A percentile compares a stretch with the other conserved stretches of the same genome.
Evolutionary conservation across 2,329 filamentous ascomycete species (phyloP).

Genomic region (Cercospora citrullina): DNA sequence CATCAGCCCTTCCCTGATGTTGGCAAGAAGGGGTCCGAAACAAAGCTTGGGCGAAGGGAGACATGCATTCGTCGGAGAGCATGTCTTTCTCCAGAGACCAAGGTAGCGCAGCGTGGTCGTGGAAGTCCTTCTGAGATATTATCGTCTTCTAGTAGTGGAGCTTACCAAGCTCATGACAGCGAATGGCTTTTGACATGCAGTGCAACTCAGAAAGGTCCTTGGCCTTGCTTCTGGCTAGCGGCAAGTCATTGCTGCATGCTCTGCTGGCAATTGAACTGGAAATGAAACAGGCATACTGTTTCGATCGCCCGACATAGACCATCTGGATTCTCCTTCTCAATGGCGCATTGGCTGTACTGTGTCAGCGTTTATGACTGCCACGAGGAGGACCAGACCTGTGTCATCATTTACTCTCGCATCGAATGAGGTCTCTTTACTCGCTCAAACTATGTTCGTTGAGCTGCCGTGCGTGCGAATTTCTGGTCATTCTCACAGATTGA

Average conservation of each 20-base stretch:
- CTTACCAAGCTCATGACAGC: too few relatives aligned
- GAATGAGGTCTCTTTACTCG: too few relatives aligned
- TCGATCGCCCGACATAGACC: not conserved
- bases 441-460: too few relatives aligned
- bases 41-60: not conserved
- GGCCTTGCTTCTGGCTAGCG: not conserved
- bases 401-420: not conserved
- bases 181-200: not conserved
- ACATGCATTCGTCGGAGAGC: not conserved
- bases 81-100: not conserved
- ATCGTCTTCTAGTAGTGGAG: too few relatives aligned
- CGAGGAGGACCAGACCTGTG: too few relatives aligned
- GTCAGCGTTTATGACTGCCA: not conserved
- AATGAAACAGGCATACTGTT: not conserved
- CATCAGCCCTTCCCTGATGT: too few relatives aligned
- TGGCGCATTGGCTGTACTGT: not conserved
- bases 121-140: not conserved
- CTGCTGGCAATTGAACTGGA: not conserved
- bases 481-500: too few relatives aligned
- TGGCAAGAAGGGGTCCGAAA: too few relatives aligned
- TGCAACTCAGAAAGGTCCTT: not conserved
- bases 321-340: not conserved
- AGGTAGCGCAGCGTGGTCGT: not conserved
- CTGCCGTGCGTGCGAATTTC: too few relatives aligned
- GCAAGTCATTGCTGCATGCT: not conserved